Base-by-base conservation (phyloP, 2,329 filamentous ascomycete species). In the Fonsecaea monophora region DNA sequence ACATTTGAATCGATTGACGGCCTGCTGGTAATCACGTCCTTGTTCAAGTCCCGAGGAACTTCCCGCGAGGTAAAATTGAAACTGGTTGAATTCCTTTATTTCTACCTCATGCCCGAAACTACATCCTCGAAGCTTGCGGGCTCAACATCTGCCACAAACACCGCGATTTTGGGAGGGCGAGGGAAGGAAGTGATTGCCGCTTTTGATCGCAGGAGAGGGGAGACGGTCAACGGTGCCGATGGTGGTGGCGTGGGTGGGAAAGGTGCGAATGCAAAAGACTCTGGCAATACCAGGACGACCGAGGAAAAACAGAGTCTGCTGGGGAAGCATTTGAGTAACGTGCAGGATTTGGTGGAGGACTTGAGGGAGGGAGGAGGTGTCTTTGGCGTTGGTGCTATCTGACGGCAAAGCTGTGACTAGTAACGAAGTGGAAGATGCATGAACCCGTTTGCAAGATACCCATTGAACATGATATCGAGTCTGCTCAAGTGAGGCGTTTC, bases 11-110 rank as follows among this genome's bases (percentile, higher is more conserved):
- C 87, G 63, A 90, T 97, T 72, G 94, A 98, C 77, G 95, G 95
- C 63, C 86, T 99, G 4, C 87, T 97, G 48, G 95, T 93, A 1
- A 89, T 98, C 54, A 97, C 94, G 1, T 94, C 91, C 9, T 86
- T 98, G 58, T 97, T 98, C 86, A 96, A 96, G 79, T 91, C 90
- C 70, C 89, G 92, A 68, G 88, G 89, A 71, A 97, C 94, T 3
- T 89, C 89, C 30, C 89, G 92, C 68, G 92, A 94, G 74, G 94
- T 98, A 71, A 97, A 97, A 82, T 87, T 97, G 76, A 95, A 96
- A 78, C 87, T 96, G n/a, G 90, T 97, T 73, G 95, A 98, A 79
- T 98, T 98, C 77, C 82, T 99, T 60, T 98, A 98, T 83, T 98
- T 98, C 80, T 99, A 98, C 79, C 89, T 99, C 73, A 97, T 98